phyloP scores from a whole-genome alignment of 208 protist genomes.

The Crithidia bombi region DNA sequence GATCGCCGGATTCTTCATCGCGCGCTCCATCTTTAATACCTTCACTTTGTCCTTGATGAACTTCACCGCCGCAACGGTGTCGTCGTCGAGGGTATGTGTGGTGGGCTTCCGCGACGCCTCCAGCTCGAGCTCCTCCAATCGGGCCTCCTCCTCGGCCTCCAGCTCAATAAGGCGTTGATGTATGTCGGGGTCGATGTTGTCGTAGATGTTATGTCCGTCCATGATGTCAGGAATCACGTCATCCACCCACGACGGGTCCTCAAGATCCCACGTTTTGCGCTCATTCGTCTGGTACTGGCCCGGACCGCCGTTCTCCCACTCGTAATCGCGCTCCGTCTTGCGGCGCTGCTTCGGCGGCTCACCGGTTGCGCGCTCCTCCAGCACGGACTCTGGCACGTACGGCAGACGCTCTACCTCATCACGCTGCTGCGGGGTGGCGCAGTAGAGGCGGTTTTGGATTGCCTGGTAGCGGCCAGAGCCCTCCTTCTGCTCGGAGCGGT shows the following conservation, averaged over 20 bases:
- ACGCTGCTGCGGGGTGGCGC: conserved; percentile 83
- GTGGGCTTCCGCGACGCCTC: conserved; percentile 89
- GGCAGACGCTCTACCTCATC: conserved; percentile 84
- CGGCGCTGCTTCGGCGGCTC: conserved; percentile 53
- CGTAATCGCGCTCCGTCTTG: conserved; percentile 92
- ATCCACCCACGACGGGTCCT: conserved; percentile 97
- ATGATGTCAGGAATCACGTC: conserved; percentile 99
- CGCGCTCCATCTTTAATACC: conserved; percentile 90
- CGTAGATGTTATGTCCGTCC: conserved; percentile 99
- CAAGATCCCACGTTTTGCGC: conserved; percentile 91
- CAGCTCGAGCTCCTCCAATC: conserved; percentile 91
- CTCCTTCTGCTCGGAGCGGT: conserved; percentile 96
- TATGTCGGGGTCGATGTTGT: conserved; percentile 99
- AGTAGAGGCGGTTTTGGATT: conserved; percentile 94
- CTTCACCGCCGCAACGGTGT: conserved; percentile 79
- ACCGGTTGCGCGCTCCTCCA: conserved; percentile 40
- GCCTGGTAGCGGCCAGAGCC: conserved; percentile 90
- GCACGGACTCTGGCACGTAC: conserved; percentile 85
- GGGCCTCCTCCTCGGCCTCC: conserved; percentile 93
- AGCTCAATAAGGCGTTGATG: conserved; percentile 90
- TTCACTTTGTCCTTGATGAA: conserved; percentile 92
- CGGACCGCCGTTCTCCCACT: conserved; percentile 93
- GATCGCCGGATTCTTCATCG: conserved; percentile 91
- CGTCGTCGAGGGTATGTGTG: conserved; percentile 66
- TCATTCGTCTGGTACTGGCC: conserved; percentile 92